These are phyloP conservation scores for Termitomyces sp. DNA, from an alignment of 768 basidiomycete species.

Conservation along the genomic window DNA sequence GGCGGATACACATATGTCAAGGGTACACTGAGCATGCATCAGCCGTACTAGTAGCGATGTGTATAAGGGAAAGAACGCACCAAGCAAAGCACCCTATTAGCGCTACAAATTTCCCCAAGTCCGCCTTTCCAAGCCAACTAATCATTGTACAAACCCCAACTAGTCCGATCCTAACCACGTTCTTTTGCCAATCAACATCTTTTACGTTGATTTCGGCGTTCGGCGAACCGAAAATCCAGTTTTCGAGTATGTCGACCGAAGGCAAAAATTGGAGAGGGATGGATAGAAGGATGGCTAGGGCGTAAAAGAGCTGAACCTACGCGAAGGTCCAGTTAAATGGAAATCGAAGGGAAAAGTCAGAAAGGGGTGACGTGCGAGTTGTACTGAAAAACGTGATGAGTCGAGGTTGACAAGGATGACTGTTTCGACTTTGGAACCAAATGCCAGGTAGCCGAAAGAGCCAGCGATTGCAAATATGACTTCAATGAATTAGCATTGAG, in stretches of 20 bases:
- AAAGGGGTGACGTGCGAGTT: conserved; percentile 53
- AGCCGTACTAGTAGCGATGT: not conserved
- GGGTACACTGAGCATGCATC: conserved; percentile 63
- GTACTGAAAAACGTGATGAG: conserved; percentile 77
- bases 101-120: conserved; percentile 94
- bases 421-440: conserved; percentile 83
- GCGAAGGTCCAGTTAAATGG: not conserved
- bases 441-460: conserved; percentile 81
- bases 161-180: conserved; percentile 69
- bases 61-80: conserved; percentile 38
- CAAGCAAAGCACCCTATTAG: conserved; percentile 93
- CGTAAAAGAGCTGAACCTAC: conserved; percentile 82
- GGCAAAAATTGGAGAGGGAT: conserved; percentile 97
- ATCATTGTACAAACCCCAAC: conserved; percentile 78
- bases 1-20: conserved; percentile 93
- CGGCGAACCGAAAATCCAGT: conserved; percentile 74
- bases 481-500: conserved; percentile 14
- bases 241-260: conserved; percentile 94
- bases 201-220: conserved; percentile 76
- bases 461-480: conserved; percentile 88
- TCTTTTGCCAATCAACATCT: conserved; percentile 97
- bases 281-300: conserved; percentile 89
- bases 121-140: conserved; percentile 78
- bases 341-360: conserved; percentile 17
- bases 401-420: conserved; percentile 95